Base-by-base conservation (phyloP, 768 basidiomycete species). In the Kwoniella bestiolae region DNA sequence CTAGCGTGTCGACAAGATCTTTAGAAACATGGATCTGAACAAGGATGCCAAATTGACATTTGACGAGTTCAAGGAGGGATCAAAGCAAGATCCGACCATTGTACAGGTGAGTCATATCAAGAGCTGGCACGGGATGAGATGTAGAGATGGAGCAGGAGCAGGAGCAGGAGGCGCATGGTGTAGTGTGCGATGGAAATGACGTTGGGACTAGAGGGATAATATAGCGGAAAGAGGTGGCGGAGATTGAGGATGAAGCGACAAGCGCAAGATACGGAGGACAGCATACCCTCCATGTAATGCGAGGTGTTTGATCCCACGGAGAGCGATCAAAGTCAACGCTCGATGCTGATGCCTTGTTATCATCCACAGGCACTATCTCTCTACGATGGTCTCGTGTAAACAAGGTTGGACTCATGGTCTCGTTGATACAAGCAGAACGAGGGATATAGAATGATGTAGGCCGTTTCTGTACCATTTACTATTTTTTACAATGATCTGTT, bases 61-160 rank as follows among this genome's bases (percentile, higher is more conserved):
- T 81, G 93, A 94, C 9, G 96, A 99, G 81, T 99, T 99, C 79
- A 93, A 94, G 21, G 94, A 98, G 80, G 96, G 96, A 32, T 92
- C 91, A 82, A 98, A 97, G 83, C 93, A 96, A 81, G 96, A 99
- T 81, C 96, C 96, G 32, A 98, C 95, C 23, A 98, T 99, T 80
- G 94, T 99, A 14, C 93, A 98, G 88, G 95, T 90, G 69, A 59
- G 84, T 79, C 26, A 8, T 35, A 14, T 7, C 29, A 47, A 25
- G 50, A 52, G 50, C 23, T 47, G 5, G 46, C 46, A 47, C 12
- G 44, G 14, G 23, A 25, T 8, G n/a, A 18, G 21, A n/a, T n/a
- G n/a, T n/a, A n/a, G n/a, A n/a, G n/a, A n/a, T n/a, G n/a, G n/a
- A n/a, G n/a, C n/a, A n/a, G n/a, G n/a, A n/a, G n/a, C n/a, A n/a